A percentile compares a stretch with the other conserved stretches of the same genome.
Conservation (phyloP, 208 protist species). For the Wallacemonas sp. region DNA sequence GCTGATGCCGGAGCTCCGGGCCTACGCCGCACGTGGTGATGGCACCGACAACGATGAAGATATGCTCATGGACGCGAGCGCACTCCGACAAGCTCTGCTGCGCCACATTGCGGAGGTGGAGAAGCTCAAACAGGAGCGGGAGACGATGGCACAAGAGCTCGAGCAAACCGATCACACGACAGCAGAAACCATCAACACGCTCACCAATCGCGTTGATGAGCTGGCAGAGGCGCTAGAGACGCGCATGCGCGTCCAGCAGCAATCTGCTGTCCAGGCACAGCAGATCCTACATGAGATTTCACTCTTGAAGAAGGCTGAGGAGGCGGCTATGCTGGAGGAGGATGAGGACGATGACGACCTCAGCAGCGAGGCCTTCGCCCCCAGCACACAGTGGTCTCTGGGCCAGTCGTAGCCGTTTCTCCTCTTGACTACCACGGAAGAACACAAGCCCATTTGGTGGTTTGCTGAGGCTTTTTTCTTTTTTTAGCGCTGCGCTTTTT, state of each 20-base stretch:
- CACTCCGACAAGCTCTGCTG: conserved; percentile 2
- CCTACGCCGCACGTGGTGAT: background rate
- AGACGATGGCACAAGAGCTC: background rate
- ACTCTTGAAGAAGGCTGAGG: conserved; percentile 14
- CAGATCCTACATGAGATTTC: conserved; percentile 6
- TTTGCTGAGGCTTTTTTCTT: background rate
- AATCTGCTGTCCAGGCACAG: background rate
- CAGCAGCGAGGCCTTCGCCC: background rate
- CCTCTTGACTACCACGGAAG: no score
- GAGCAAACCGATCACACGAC: background rate
- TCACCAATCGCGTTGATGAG: conserved; percentile 8
- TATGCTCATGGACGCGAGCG: background rate
- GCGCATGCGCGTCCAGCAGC: conserved; percentile 4
- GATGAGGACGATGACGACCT: conserved; percentile 11
- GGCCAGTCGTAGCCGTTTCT: background rate
- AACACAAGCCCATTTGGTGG: no score
- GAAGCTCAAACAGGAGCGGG: conserved; percentile 4
- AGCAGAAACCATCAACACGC: background rate
- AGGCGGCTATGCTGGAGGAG: conserved; percentile 5
- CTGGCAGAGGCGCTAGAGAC: background rate
- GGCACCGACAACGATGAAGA: conserved; percentile 7
- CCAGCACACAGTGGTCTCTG: background rate
- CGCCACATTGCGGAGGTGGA: conserved; percentile 8
- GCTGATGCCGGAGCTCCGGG: conserved; percentile 13
- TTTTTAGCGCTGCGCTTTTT: no score